Base-by-base conservation (phyloP, 2,329 filamentous ascomycete genomes). In the Sporothrix luriei region DNA sequence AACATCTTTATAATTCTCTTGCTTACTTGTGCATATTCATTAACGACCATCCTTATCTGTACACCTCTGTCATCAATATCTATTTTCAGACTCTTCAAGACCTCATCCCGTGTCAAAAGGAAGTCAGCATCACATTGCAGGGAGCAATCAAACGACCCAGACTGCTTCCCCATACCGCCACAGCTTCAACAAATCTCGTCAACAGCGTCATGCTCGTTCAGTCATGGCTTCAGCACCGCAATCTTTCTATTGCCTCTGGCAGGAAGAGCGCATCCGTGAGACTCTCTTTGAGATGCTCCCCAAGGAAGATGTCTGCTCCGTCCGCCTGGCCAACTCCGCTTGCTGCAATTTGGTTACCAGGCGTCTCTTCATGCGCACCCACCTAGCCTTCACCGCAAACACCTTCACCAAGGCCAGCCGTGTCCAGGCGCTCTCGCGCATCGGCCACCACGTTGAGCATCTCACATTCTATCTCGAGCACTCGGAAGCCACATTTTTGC, bases 381-480 rank as follows among this genome's bases (percentile, higher is more conserved):
- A 87, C 76, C 79, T 92, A 76, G 91, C 87, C 74, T 93, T 94
- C 80, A 87, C 87, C 40, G 82, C 91, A 66, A 90, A 85, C 76
- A 90, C 90, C 70, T 94, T 97, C 77, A 93, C 91, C 66, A 90
- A 89, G 75, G 87, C 89, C 46, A 85, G 87, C 72, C 87, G 91
- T 66, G 84, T 95, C 74, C 87, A 90, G 71, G 92, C 92, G 29
- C 84, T 97, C 70, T 86, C 88, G 71, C 85, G 91, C 71, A 89
- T 97, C 75, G 93, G 93, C 70, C 88, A 89, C 74, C 88, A 94
- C 78, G 86, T 96, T 75, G 88, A 92, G 79, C 90, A 90, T 71
- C 83, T 97, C 68, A 91, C 87, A 70, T 96, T 97, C 80, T 85
- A 84, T 76, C 86, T 96, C 74, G 86, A 91, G 38, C 92, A 96